Evolutionary conservation across 306 rosid genomes (phyloP), one percentile per base, ranked within the genome.

Genomic region (Cercis canadensis): DNA sequence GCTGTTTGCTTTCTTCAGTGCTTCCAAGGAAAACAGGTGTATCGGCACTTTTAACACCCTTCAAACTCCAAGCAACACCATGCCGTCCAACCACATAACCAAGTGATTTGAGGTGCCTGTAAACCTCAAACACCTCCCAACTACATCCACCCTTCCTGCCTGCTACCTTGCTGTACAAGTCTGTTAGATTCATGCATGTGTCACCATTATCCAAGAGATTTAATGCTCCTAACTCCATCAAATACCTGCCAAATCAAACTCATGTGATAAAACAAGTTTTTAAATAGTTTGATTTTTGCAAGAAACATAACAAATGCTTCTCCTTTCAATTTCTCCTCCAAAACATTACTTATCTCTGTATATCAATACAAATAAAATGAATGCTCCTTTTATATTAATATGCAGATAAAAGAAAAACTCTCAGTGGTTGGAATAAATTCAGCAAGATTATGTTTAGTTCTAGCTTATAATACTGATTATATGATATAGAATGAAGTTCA

Each of bases 71-170:
- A 55, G 90, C 71, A 67, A 87, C 79, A 34, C 78, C 86, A 53
- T 87, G 88, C 58, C 74, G 81, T 66, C 80, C 80, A 72, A 88
- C 75, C 62, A 93, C 84, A 75, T 85, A 90, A 65, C 97, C 97
- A 19, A 93, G 94, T 61, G 87, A 77, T 51, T 93, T 88, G 75
- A 90, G 89, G 76, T 90, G 88, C 82, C 79, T 84, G 78, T 89
- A 94, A 51, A 84, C 96, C 79, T 87, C 96, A 87, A 89, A 90
- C 65, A 82, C 75, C 75, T 84, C 97, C 98, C 92, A 89, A 76
- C 78, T 67, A 43, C 80, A 84, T 70, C 85, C 83, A 36, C 54
- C 63, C 61, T 51, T 82, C 72, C 82, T 44, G 31, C 77, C 69
- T 21, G 78, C 68, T 59, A 81, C 46, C 77, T 85, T 88, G 57